phyloP scores from a whole-genome alignment of 2,329 filamentous ascomycete genomes.

The Colletotrichum phormii region DNA sequence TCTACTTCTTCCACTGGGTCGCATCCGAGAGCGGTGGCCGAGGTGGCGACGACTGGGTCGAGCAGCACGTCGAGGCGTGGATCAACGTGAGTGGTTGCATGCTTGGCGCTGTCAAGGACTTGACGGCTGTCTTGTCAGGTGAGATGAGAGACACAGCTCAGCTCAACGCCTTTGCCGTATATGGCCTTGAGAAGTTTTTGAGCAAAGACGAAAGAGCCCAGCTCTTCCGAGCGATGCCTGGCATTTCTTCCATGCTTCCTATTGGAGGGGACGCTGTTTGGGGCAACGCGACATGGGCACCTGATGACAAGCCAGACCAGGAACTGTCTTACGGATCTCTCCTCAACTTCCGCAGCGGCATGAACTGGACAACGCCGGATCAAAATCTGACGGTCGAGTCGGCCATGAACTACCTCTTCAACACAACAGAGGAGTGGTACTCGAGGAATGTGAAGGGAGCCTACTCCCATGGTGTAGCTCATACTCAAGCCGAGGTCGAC shows the following conservation, averaged over 20 bases:
- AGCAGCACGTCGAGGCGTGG: conserved; percentile 90
- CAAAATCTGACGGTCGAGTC: conserved; percentile 84
- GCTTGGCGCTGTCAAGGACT: conserved; percentile 91
- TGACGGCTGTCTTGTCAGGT: conserved; percentile 90
- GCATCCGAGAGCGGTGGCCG: conserved; percentile 81
- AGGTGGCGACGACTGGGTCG: conserved; percentile 90
- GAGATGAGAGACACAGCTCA: conserved; percentile 99
- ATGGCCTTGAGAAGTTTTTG: conserved; percentile 95
- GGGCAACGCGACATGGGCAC: conserved; percentile 89
- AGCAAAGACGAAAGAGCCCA: conserved; percentile 91
- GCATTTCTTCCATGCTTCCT: conserved; percentile 95
- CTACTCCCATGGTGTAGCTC: conserved; percentile 91
- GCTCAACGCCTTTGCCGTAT: conserved; percentile 95
- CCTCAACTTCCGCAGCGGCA: conserved; percentile 80
- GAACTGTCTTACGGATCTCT: conserved; percentile 82
- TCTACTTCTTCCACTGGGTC: conserved; percentile 83
- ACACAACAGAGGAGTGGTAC: conserved; percentile 89
- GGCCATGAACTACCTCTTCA: conserved; percentile 82
- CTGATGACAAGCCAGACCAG: conserved; percentile 84
- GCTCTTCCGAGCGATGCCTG: conserved; percentile 96
- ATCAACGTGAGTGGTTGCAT: conserved; percentile 99
- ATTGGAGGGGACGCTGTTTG: conserved; percentile 95
- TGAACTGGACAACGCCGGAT: conserved; percentile 72
- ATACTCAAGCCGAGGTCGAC: conserved; percentile 83
- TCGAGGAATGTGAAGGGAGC: conserved; percentile 75